Evolutionary conservation across 192 early-diverging fungal species (phyloP), one percentile per base, ranked within the genome.

Genomic region (Phycomyces blakesleeanus): DNA sequence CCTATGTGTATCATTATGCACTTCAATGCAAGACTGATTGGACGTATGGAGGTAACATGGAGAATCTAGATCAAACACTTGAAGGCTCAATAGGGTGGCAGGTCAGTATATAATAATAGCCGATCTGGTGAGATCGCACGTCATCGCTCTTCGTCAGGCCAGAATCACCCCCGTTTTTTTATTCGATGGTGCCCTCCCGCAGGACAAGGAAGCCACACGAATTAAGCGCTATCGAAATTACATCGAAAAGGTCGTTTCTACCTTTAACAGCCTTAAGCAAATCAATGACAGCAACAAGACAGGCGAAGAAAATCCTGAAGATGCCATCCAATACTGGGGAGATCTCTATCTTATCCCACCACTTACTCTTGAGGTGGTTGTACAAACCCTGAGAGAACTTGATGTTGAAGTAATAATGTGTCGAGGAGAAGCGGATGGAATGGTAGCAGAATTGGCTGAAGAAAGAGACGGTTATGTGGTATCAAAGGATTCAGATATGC

Each of bases 401-500:
- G 76, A 61, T 7, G 64, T 80, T 16, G 59, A 69, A 10, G 16
- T 79, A 0, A 56, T 72, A 42, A 67, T 76, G 3, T 78, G 78
- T 44, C 64, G 72, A 38, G 71, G 67, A 44, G 81, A 83, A 57
- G 81, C 81, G 12, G 81, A 83, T 51, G 69, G 74, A 18, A 59
- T 61, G 9, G 76, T 80, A 10, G 78, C 72, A 2, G 47, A 67
- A 24, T 44, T 76, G 42, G 76, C 81, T 0, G 66, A 67, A 55
- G 61, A 72, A 37, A 71, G 60, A 20, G 67, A 77, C 12, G 81
- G 71, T 0, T 83, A 76, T 41, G 74, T 71, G 5, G 67, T 83
- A 4, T 80, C 78, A 61, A 72, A 74, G 50, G 81, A 83, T 44
- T 80, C 81, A 18, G 81, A 83, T 54, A 77, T 78, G 52, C 73